Evolutionary conservation across 176 grass and related monocot genomes (phyloP).

Genomic region (Tuctoria greenei): DNA sequence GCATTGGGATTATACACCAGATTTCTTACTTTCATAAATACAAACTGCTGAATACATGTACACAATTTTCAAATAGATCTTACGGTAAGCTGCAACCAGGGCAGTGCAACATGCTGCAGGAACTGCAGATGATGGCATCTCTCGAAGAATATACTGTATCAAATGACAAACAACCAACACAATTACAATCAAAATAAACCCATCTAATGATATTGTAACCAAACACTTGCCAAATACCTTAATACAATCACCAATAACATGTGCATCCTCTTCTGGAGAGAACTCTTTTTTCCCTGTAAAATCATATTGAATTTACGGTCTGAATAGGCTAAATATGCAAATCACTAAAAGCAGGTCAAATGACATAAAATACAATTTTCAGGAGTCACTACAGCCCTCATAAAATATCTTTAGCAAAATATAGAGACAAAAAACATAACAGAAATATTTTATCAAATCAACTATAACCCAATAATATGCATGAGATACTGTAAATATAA

Average conservation of each 20-base stretch:
- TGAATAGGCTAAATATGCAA: conserved; percentile 10
- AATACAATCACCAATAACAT: conserved; percentile 98
- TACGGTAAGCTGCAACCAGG: conserved; percentile 85
- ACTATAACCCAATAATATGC: background rate
- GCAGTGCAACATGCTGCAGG: conserved; percentile 87
- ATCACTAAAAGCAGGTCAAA: conserved; percentile 14
- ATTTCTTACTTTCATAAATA: conserved; percentile 30
- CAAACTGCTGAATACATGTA: conserved; percentile 26
- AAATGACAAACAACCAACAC: conserved; percentile 38
- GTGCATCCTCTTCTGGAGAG: conserved; percentile 90
- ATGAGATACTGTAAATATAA: conserved; percentile 16
- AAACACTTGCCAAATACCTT: conserved; percentile 61
- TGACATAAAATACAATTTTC: conserved; percentile 2
- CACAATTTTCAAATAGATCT: conserved; percentile 39
- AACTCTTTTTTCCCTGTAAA: conserved; percentile 88
- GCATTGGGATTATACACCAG: background rate
- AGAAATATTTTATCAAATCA: background rate
- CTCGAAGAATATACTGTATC: conserved; percentile 81
- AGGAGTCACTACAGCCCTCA: background rate
- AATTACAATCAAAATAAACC: conserved; percentile 15
- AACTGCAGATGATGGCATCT: conserved; percentile 84
- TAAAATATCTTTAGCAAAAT: conserved; percentile 15
- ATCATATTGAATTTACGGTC: conserved; percentile 25
- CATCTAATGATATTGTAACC: conserved; percentile 1
- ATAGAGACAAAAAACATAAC: background rate